Base-by-base conservation (phyloP, 2,329 filamentous ascomycete genomes). In the Lojkania enalia region DNA sequence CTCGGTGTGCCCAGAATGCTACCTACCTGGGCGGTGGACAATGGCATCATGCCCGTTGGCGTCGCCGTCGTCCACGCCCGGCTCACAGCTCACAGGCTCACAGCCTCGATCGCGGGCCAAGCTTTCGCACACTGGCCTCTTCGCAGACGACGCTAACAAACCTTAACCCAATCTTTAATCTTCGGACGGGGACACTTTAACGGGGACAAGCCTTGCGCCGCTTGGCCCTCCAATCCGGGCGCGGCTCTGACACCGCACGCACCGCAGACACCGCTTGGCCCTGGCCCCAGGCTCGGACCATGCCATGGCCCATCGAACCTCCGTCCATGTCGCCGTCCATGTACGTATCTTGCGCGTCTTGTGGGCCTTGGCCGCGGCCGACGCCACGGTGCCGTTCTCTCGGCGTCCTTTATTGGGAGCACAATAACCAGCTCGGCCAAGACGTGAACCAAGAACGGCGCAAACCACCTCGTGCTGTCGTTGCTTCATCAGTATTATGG, bases 151-250 rank as follows among this genome's bases (percentile, higher is more conserved):
- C 55, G 54, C 59, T 57, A 61, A 52, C 41, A 55, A 63, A 64
- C 58, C 54, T 60, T 61, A 64, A 60, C 61, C 60, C 45, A 57
- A 62, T 61, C 56, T 60, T 63, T n/a, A n/a, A n/a, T n/a, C n/a
- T n/a, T n/a, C n/a, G n/a, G n/a, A n/a, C n/a, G n/a, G n/a, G n/a
- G n/a, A n/a, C n/a, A n/a, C n/a, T n/a, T n/a, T 62, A 60, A 57
- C 50, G 44, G 52, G 32, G 58, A 66, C 64, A 66, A 67, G 64
- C 63, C 63, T 66, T 64, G 47, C 49, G 30, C 44, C 39, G 41
- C 61, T 65, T 63, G 61, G 59, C 55, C 19, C 39, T 32, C 58
- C 58, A 56, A 49, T 48, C 18, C 38, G 11, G 39, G 31, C 53
- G 52, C 45, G 38, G 54, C 44, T 46, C 57, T 58, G 58, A 61